Evolutionary conservation across 192 early-diverging fungal species (phyloP), one percentile per base, ranked within the genome.

Genomic region (Coemansia sp.): DNA sequence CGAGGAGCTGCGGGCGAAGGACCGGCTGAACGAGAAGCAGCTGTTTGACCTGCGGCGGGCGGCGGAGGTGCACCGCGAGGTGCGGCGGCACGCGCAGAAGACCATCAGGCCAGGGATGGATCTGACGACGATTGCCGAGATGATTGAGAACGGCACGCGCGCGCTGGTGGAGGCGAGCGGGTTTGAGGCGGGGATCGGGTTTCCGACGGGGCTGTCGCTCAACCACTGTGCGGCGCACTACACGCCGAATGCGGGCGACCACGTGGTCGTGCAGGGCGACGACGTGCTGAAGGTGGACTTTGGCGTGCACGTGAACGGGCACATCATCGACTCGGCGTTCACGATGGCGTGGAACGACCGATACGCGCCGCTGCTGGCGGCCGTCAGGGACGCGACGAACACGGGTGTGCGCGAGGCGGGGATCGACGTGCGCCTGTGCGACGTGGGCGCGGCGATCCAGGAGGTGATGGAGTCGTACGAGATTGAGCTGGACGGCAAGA

Each of bases 381-480:
- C 94, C 24, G 95, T 95, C 22, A 87, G 83, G 72, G 97, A 95
- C 53, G 93, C 97, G 0, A 99, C 97, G 32, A 97, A 99, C 80
- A 92, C 95, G 21, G 97, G 97, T 49, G 82, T 99, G 51, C 76
- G 85, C 55, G 90, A 91, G 74, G 93, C 93, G n/a, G 97, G 97
- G 43, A 99, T 99, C 54, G 97, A 99, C 62, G 97, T 92, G 24
- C 80, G 97, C 38, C 64, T 99, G 54, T 86, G 88, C 48, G 97
- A 99, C 61, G 91, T 99, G 71, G 97, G 97, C 53, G 94, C 90
- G 1, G 93, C 92, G 10, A 87, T 99, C 53, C 90, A 97, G 72
- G 97, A 99, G 77, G 91, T 91, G n/a, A 96, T 96, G 90, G 95
- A 97, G 73, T 95, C 92, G 8, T 97, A 98, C 71, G 97, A 99